Evolutionary conservation across 202 grass and related monocot species (phyloP), one percentile per base, ranked within the genome.

Genomic region (Hordeum pubiflorum): DNA sequence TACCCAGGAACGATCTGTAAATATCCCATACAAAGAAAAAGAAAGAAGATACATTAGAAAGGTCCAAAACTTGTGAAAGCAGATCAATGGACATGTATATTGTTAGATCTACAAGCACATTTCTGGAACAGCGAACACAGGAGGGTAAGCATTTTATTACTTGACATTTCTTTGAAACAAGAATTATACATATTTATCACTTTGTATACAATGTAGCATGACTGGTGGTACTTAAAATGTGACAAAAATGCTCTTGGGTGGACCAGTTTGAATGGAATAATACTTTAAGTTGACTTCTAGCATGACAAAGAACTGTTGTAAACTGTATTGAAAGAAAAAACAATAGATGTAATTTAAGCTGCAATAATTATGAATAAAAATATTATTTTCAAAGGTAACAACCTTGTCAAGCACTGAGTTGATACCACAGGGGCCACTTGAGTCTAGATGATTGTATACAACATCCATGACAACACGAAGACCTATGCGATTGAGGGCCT

Each of bases 401-500:
- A 94, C 91, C 94, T 94, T 97, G 79, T 97, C 94, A 63, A 97
- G 89, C 58, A 97, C 91, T 20, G 94, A 94, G 58, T 48, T 83
- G 46, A 84, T 78, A 77, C 86, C 63, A 43, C 68, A 89, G 17
- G 94, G 91, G 22, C 94, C 94, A 83, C 85, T 94, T 85, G 87
- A 87, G 81, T 86, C 43, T 74, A 97, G 81, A 91, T 94, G 94
- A 90, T 94, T 97, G 86, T 97, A 94, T 58, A 97, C 94, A 76
- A 94, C 91, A 87, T 97, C 94, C 26, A 94, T 76, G 65, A 97
- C 81, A 75, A 97, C 94, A 85, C 75, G 85, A 78, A 97, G 91
- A 56, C 89, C 94, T 85, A 92, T 70, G 46, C 14, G 81, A 79
- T 97, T 94, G 41, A 92, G 82, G 10, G 89, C 89, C 91, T 97